Evolutionary conservation across 1,139 yeast species (phyloP).

Genomic region (Blastobotrys arbuscula): DNA sequence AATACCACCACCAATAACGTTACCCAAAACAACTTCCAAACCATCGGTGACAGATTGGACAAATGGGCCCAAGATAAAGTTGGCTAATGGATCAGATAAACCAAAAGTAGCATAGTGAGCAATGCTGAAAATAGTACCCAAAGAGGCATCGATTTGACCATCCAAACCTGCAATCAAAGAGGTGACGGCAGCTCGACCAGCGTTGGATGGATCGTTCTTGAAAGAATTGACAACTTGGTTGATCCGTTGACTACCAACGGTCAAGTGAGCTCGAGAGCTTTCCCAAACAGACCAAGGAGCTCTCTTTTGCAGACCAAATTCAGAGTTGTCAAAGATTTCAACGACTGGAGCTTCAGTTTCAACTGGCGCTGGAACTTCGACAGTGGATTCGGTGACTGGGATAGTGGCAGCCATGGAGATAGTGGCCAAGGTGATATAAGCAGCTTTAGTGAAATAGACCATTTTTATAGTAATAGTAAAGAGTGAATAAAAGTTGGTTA

Average conservation of each 20-base stretch:
- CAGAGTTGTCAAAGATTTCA: neutral
- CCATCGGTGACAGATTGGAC: conserved; percentile 34
- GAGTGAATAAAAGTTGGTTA: neutral
- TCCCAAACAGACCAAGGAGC: conserved; percentile 4
- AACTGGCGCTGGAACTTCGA: neutral
- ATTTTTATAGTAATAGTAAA: conserved; percentile 1
- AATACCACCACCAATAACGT: conserved; percentile 21
- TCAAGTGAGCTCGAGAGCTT: conserved; percentile 5
- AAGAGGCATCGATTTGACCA: conserved; percentile 31
- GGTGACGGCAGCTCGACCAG: conserved; percentile 24
- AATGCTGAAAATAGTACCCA: conserved; percentile 25
- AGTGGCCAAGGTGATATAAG: conserved; percentile 2
- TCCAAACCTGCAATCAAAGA: conserved; percentile 30
- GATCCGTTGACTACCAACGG: conserved; percentile 24
- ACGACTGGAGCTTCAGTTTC: no score
- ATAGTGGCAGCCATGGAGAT: conserved; percentile 5
- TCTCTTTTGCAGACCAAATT: neutral
- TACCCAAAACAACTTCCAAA: conserved; percentile 28
- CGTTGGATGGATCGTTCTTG: conserved; percentile 22
- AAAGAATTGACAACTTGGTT: conserved; percentile 20
- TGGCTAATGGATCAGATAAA: conserved; percentile 24
- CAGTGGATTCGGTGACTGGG: neutral
- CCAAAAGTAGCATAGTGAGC: conserved; percentile 28
- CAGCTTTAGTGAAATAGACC: conserved; percentile 5
- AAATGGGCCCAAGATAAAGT: conserved; percentile 28